Base-by-base conservation (phyloP, 352 stramenopile genomes). In the Globisporangium canariense region DNA sequence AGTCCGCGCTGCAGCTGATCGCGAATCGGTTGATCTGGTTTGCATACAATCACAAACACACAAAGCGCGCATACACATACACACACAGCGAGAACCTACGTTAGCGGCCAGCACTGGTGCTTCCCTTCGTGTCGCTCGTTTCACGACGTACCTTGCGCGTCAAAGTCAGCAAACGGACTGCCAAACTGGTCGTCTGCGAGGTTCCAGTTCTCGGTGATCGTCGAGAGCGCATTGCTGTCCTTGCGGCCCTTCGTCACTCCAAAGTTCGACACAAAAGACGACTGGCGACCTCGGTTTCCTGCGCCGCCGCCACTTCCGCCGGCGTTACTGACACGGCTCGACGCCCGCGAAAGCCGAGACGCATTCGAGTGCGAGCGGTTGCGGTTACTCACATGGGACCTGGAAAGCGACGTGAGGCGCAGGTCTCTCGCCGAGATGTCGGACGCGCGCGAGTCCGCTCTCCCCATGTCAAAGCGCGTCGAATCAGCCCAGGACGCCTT, bases 161-260 rank as follows among this genome's bases (percentile, higher is more conserved):
- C 83, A 70, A 93, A 91, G 9, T 93, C 83, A 0, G 83, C 63
- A 53, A 93, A 93, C 36, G 83, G 81, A 43, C 81, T 88, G 1
- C 80, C 83, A 60, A 91, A 90, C 67, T 91, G 76, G 51, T 93
- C 85, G 62, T 95, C 83, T 0, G 74, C 71, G 52, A 93, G 52
- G 62, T 93, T 92, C 85, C 85, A 93, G 69, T 91, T 86, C 77
- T 93, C 85, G n/a, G 85, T 93, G 58, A 93, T 95, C 7, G 83
- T 95, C 32, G 83, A 95, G 58, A 92, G 70, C 38, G 86, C 79
- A 46, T 83, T 88, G 71, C 80, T 92, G 53, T 89, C 83, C 47
- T 82, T 89, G 58, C 75, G 83, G 28, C 68, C 69, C 62, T 85
- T 88, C 13, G 73, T 88, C 18, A 88, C 77, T 0, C 83, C 80